Evolutionary conservation across 1,284 basidiomycete species (phyloP).

Genomic region (Volvariella volvacea): DNA sequence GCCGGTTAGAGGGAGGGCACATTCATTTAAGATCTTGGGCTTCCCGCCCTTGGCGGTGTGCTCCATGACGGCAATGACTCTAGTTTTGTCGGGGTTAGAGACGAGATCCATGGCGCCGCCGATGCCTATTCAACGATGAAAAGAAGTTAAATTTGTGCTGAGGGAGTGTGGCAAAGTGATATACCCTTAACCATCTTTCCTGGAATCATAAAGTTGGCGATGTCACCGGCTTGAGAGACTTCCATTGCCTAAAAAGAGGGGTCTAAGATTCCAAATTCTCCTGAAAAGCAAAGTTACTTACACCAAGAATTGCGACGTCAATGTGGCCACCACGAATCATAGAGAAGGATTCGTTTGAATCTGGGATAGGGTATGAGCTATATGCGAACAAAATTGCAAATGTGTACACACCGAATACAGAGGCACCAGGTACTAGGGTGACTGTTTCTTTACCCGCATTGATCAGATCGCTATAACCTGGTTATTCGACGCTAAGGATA

Average conservation of each 20-base stretch:
- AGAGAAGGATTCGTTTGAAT: constrained; percentile 88
- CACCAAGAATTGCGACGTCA: constrained; percentile 84
- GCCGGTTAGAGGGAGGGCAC: constrained; percentile 84
- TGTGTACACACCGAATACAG: constrained; percentile 68
- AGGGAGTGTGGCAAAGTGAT: constrained; percentile 8
- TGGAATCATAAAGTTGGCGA: constrained; percentile 98
- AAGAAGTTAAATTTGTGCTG: constrained; percentile 2
- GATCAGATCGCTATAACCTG: constrained; percentile 66
- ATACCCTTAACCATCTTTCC: constrained; percentile 83
- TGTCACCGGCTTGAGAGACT: constrained; percentile 88
- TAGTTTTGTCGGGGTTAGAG: constrained; percentile 88
- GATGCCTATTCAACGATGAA: constrained; percentile 48
- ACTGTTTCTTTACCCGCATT: constrained; percentile 97
- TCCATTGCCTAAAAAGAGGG: constrained; percentile 74
- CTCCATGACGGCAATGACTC: constrained; percentile 84
- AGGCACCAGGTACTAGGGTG: constrained; percentile 87
- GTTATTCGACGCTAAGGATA: constrained; percentile 4
- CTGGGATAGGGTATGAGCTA: constrained; percentile 23
- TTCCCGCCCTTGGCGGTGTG: constrained; percentile 87
- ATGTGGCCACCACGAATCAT: constrained; percentile 98
- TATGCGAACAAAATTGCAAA: not conserved
- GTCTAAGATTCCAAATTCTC: constrained; percentile 3
- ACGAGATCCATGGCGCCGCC: constrained; percentile 97
- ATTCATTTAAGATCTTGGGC: constrained; percentile 82
- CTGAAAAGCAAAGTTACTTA: constrained; percentile 23